Evolutionary conservation across 352 stramenopile genomes (phyloP).

Genomic region (Globisporangium paddicum): DNA sequence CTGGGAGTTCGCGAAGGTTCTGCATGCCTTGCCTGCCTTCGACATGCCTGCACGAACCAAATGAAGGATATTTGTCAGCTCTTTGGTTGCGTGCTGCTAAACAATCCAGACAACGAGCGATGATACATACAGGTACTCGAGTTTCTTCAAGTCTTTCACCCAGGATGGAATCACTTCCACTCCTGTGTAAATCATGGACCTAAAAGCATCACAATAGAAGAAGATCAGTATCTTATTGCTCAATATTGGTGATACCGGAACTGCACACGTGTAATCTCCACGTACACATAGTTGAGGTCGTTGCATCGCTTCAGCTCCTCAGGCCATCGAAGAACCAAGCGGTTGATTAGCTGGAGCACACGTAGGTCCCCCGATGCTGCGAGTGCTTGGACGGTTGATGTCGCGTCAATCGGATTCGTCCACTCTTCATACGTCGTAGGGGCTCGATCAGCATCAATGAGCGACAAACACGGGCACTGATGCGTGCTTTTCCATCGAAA

Average conservation of each 20-base stretch:
- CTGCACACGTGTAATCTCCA: background rate
- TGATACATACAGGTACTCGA: constrained; percentile 38
- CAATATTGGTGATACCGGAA: too few relatives aligned
- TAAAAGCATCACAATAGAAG: constrained; percentile 2
- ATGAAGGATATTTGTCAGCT: too few relatives aligned
- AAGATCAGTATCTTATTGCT: too few relatives aligned
- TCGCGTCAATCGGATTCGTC: constrained; percentile 24
- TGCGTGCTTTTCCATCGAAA: constrained; percentile 13
- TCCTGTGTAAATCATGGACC: constrained; percentile 27
- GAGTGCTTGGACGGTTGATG: constrained; percentile 16
- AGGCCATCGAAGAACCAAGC: constrained; percentile 15
- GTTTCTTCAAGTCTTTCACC: constrained; percentile 25
- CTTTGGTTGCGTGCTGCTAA: too few relatives aligned
- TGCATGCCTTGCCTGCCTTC: constrained; percentile 24
- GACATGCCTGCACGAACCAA: constrained; percentile 40
- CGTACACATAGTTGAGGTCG: constrained; percentile 35
- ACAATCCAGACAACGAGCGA: too few relatives aligned
- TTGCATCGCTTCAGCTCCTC: constrained; percentile 24
- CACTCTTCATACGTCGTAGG: constrained; percentile 33
- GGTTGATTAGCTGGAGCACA: constrained; percentile 33
- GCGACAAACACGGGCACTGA: constrained; percentile 27
- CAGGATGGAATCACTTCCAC: constrained; percentile 23
- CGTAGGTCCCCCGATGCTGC: constrained; percentile 21
- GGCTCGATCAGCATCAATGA: constrained; percentile 24
- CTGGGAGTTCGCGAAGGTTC: constrained; percentile 21